A percentile compares a stretch with the other conserved stretches of the same genome.
phyloP scores from a whole-genome alignment of 2,329 filamentous ascomycete genomes.

The Dothiorella sarmentorum region DNA sequence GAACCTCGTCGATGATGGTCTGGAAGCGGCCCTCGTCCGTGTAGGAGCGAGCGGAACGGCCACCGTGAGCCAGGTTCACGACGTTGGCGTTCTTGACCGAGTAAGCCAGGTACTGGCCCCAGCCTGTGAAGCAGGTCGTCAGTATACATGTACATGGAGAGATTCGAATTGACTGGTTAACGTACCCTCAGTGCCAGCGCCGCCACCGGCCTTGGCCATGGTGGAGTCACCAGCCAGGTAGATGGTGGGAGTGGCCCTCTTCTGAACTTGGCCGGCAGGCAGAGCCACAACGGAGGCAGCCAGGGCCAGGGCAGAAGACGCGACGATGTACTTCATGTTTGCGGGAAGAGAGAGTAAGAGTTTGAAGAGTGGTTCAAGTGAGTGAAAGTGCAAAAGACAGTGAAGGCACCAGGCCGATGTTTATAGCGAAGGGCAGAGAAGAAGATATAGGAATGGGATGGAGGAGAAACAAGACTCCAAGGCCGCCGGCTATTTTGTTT shows the following conservation, averaged over 20 bases:
- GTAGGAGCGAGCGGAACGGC: constrained; percentile 63
- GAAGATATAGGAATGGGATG: constrained; percentile 3
- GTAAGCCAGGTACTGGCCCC: constrained; percentile 58
- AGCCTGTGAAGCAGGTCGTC: constrained; percentile 44
- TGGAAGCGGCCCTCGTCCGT: constrained; percentile 62
- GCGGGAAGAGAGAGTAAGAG: not conserved
- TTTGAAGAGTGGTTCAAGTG: not conserved
- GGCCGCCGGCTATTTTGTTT: constrained; percentile 11
- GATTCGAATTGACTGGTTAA: not conserved
- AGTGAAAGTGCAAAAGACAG: too few relatives aligned
- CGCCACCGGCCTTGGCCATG: constrained; percentile 47
- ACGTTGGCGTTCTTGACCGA: constrained; percentile 45
- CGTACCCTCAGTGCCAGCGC: constrained; percentile 32
- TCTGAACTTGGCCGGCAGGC: not conserved
- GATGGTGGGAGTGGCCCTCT: constrained; percentile 33
- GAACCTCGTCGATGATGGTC: constrained; percentile 49
- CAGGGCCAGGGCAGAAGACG: constrained; percentile 10
- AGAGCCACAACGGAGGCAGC: constrained; percentile 1
- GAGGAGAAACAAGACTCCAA: not conserved
- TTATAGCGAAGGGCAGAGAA: not conserved
- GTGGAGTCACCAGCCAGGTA: constrained; percentile 59
- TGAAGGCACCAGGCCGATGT: constrained; percentile 12
- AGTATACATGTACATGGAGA: not conserved
- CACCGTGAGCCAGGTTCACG: constrained; percentile 61
- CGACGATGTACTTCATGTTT: constrained; percentile 15